Percentiles rank a stretch among this genome's conserved stretches.
Conservation (phyloP, 164 flowering plant species). For the Umbilicus rupestris region DNA sequence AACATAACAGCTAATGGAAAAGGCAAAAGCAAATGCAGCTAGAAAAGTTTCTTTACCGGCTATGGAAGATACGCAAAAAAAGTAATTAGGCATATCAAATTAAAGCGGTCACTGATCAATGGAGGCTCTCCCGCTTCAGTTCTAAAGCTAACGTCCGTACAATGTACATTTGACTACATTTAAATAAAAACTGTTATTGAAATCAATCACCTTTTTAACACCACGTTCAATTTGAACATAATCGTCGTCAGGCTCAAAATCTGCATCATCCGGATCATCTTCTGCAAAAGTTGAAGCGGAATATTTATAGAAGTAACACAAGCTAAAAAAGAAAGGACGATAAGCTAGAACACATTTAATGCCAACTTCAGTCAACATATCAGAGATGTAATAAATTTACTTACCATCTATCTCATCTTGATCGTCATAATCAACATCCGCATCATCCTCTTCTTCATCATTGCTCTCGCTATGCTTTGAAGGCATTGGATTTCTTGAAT, state of each 20-base stretch:
- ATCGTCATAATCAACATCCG: slow-evolving; percentile 53
- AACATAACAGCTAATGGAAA: neutral
- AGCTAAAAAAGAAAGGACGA: neutral
- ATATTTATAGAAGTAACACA: slow-evolving; percentile 5
- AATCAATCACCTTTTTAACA: slow-evolving; percentile 44
- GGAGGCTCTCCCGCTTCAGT: neutral
- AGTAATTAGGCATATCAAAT: too few relatives aligned
- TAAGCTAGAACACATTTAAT: neutral
- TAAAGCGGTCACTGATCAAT: neutral
- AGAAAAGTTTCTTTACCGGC: neutral
- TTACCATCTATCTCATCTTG: slow-evolving; percentile 61
- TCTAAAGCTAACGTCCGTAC: too few relatives aligned
- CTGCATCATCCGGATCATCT: slow-evolving; percentile 98
- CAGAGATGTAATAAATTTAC: neutral
- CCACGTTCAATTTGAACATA: slow-evolving; percentile 22
- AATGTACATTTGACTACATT: too few relatives aligned
- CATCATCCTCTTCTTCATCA: slow-evolving; percentile 33
- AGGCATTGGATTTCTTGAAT: slow-evolving; percentile 34
- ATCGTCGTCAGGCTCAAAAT: slow-evolving; percentile 83
- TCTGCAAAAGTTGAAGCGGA: slow-evolving; percentile 34
- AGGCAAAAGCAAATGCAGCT: neutral
- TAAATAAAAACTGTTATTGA: too few relatives aligned
- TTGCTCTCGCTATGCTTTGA: slow-evolving; percentile 24
- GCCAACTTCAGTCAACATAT: neutral
- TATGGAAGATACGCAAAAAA: neutral